phyloP scores from a whole-genome alignment of 2,329 filamentous ascomycete species.

The Canariomyces notabilis region DNA sequence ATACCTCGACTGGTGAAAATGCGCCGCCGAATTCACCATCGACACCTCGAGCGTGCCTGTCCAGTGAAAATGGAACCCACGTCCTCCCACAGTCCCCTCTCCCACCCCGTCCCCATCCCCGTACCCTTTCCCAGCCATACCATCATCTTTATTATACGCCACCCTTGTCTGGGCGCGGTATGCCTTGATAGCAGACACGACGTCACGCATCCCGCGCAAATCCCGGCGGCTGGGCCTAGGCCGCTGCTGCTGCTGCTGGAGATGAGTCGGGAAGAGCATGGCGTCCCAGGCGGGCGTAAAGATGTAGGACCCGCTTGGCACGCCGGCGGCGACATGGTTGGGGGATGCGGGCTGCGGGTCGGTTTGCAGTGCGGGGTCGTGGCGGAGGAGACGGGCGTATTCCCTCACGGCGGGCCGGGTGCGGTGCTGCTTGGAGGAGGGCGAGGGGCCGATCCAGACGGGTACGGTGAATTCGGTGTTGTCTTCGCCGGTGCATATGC shows the following conservation, averaged over 20 bases:
- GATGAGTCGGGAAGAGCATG: slow-evolving; percentile 30
- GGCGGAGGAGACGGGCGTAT: slow-evolving; percentile 42
- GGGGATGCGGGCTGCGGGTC: slow-evolving; percentile 43
- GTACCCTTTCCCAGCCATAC: slow-evolving; percentile 7
- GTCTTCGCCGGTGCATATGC: not conserved
- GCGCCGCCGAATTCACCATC: slow-evolving; percentile 3
- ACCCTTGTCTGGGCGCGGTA: slow-evolving; percentile 34
- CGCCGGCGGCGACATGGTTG: slow-evolving; percentile 46
- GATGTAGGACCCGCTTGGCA: slow-evolving; percentile 40
- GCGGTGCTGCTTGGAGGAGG: slow-evolving; percentile 28
- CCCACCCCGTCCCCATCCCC: slow-evolving; percentile 14
- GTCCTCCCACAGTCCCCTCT: slow-evolving; percentile 9
- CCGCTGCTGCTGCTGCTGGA: slow-evolving; percentile 23
- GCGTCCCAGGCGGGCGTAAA: slow-evolving; percentile 50
- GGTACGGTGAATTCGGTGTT: not conserved
- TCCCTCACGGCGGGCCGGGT: slow-evolving; percentile 37
- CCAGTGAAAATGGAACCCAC: slow-evolving; percentile 35
- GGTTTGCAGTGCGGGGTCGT: slow-evolving; percentile 32
- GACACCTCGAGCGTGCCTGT: slow-evolving; percentile 35
- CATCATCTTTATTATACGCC: slow-evolving; percentile 21
- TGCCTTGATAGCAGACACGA: slow-evolving; percentile 37
- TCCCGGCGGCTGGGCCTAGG: slow-evolving; percentile 30
- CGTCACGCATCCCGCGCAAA: slow-evolving; percentile 39
- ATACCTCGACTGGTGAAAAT: slow-evolving; percentile 7
- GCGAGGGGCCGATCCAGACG: slow-evolving; percentile 44